Percentiles rank a stretch among this genome's conserved stretches.
Conservation (phyloP, 139 green algal genomes). For the Volvox reticuliferus region DNA sequence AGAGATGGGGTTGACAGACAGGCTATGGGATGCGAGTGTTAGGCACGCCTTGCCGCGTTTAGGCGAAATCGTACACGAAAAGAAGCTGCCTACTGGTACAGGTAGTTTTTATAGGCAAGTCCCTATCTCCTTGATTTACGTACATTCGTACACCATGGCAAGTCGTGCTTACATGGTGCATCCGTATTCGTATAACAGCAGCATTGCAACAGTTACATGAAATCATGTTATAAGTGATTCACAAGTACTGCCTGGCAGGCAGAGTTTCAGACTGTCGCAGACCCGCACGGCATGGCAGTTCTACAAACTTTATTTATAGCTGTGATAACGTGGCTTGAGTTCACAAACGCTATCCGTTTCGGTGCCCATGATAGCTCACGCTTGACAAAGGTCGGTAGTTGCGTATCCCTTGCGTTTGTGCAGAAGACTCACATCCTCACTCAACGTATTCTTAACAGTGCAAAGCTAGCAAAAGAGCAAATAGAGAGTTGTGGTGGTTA, state of each 20-base stretch:
- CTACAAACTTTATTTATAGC: background rate
- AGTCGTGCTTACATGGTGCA: too few relatives aligned
- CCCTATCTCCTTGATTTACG: too few relatives aligned
- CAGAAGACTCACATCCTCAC: conserved; percentile 8
- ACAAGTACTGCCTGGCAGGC: background rate
- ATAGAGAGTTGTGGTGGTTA: conserved; percentile 2
- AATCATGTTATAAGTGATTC: background rate
- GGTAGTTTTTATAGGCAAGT: too few relatives aligned
- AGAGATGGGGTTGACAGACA: too few relatives aligned
- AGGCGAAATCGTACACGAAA: too few relatives aligned
- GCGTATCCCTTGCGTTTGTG: background rate
- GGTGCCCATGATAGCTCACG: background rate
- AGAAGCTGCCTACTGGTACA: too few relatives aligned
- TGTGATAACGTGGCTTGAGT: background rate
- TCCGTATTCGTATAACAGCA: background rate
- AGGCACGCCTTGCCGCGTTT: too few relatives aligned
- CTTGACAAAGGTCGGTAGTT: background rate
- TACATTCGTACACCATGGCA: too few relatives aligned
- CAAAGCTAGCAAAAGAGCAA: background rate
- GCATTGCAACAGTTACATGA: background rate
- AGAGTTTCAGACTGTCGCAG: background rate
- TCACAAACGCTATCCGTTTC: background rate
- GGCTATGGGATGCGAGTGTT: too few relatives aligned
- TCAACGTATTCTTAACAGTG: background rate
- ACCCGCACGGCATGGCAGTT: background rate